Evolutionary conservation across 371 early-diverging fungal genomes (phyloP).

Genomic region (Apophysomyces ossiformis): DNA sequence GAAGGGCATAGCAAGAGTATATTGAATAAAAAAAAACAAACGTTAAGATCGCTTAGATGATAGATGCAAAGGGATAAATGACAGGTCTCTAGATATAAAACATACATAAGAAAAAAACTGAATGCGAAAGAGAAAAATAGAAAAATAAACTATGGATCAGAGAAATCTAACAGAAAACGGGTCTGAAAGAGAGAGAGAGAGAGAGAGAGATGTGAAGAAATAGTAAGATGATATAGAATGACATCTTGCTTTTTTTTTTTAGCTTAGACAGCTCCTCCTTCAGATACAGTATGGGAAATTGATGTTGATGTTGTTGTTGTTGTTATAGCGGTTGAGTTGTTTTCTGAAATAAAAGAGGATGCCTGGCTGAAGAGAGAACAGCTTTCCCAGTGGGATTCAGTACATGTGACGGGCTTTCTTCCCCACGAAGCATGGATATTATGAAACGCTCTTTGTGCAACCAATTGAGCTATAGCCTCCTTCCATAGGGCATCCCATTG

Average conservation of each 20-base stretch:
- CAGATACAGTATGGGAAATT: too few relatives aligned
- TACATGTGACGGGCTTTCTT: slow-evolving; percentile 16
- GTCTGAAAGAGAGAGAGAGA: background rate
- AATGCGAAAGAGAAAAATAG: too few relatives aligned
- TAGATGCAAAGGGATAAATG: too few relatives aligned
- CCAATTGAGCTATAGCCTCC: slow-evolving; percentile 15
- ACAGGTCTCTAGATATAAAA: too few relatives aligned
- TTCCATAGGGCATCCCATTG: slow-evolving; percentile 26
- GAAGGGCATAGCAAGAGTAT: too few relatives aligned
- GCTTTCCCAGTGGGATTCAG: background rate
- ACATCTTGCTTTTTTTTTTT: background rate
- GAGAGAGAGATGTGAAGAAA: background rate
- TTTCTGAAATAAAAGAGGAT: background rate
- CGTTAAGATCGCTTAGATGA: too few relatives aligned
- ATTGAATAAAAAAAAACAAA: too few relatives aligned
- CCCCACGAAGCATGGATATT: slow-evolving; percentile 39
- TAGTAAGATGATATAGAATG: background rate
- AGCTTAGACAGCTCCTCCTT: background rate
- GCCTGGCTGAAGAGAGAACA: background rate
- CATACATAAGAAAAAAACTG: too few relatives aligned
- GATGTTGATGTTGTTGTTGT: background rate
- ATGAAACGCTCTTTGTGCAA: slow-evolving; percentile 27
- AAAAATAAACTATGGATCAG: too few relatives aligned
- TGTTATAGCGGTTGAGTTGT: background rate
- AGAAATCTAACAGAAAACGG: too few relatives aligned